Evolutionary conservation across 2,329 filamentous ascomycete genomes (phyloP).

Genomic region (Fusarium sp.): DNA sequence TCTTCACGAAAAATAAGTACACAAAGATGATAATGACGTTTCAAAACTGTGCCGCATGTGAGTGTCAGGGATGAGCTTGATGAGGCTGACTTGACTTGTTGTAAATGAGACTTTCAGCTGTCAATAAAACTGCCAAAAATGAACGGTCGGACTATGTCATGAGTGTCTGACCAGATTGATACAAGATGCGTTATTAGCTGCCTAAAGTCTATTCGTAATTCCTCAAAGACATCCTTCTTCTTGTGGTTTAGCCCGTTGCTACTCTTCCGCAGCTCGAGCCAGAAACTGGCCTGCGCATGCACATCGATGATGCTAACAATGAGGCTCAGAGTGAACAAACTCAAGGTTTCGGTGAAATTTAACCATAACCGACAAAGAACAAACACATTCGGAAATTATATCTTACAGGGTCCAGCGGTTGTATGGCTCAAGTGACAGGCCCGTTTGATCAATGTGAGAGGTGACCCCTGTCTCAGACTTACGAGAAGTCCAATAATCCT

Average conservation of each 20-base stretch:
- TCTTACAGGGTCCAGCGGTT: background rate
- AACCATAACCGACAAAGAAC: background rate
- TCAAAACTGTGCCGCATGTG: background rate
- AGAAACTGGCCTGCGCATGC: no score
- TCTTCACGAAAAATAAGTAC: background rate
- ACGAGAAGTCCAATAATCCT: conserved; percentile 1
- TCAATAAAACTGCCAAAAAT: background rate
- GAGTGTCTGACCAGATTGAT: background rate
- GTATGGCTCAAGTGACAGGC: background rate
- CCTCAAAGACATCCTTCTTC: no score
- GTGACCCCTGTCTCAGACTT: background rate
- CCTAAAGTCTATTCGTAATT: no score
- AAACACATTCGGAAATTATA: background rate
- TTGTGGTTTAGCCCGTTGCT: background rate
- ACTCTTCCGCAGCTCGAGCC: background rate
- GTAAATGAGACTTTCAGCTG: background rate
- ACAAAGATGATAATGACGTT: background rate
- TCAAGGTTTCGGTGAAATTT: background rate
- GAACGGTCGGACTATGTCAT: background rate
- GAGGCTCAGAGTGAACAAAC: rapidly evolving
- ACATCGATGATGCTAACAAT: no score
- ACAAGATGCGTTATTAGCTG: no score
- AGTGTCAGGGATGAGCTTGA: no score
- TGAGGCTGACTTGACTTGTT: background rate
- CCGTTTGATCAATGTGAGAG: background rate